Percentiles rank a stretch among this genome's conserved stretches.
phyloP scores from a whole-genome alignment of 148 eudicot species.

The Rhododendron simsii region DNA sequence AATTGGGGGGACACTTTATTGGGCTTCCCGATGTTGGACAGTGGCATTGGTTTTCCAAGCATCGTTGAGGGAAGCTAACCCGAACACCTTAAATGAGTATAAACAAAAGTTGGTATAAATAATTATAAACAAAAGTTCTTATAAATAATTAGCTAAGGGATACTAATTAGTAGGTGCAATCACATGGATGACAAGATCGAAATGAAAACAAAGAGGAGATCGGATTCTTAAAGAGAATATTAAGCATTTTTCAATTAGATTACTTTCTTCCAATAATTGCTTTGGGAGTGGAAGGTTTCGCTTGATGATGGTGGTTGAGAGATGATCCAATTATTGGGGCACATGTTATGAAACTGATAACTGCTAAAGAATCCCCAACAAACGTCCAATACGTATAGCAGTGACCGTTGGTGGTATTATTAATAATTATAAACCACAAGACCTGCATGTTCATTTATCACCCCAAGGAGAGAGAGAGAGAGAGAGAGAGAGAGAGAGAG shows the following conservation, averaged over 20 bases:
- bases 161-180: slow-evolving; percentile 10
- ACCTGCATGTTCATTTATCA: not conserved
- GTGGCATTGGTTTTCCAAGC: not conserved
- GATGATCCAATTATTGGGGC: slow-evolving; percentile 31
- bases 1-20: no score
- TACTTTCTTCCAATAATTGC: not conserved
- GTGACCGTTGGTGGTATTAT: not conserved
- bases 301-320: slow-evolving; percentile 3
- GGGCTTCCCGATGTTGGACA: not conserved
- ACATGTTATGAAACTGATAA: slow-evolving; percentile 19
- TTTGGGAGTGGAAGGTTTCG: not conserved
- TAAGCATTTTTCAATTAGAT: not conserved
- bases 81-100: not conserved
- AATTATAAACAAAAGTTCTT: not conserved
- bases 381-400: not conserved
- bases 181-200: slow-evolving; percentile 16
- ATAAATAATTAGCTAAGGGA: slow-evolving; percentile 8
- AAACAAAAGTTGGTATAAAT: no score
- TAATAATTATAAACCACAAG: not conserved
- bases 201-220: slow-evolving; percentile 3
- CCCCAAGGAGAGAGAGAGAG: not conserved
- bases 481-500: not conserved
- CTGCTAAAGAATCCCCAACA: slow-evolving; percentile 9
- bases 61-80: not conserved
- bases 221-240: not conserved